These are phyloP conservation scores for Bryoerythrophyllum caledonicum DNA, from an alignment of 225 moss, liverwort and hornwort genomes.

Conservation along the genomic window DNA sequence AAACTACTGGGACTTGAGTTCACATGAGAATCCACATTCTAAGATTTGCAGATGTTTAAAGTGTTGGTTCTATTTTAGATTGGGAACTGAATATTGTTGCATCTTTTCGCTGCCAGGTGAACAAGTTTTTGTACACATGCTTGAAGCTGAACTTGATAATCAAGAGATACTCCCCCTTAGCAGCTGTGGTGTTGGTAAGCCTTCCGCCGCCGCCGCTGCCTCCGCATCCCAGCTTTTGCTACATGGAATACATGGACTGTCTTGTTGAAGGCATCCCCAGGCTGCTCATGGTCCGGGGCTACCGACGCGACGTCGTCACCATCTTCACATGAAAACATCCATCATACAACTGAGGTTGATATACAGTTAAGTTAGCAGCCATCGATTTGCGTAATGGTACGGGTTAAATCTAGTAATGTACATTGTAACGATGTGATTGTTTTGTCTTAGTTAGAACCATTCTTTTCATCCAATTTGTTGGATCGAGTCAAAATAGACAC, in stretches of 20 bases:
- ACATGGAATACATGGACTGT: slow-evolving; percentile 93
- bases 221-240: slow-evolving; percentile 77
- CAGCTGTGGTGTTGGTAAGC: slow-evolving; percentile 87
- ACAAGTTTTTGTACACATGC: slow-evolving; percentile 79
- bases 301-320: slow-evolving; percentile 87
- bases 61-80: too few relatives aligned
- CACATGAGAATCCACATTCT: too few relatives aligned
- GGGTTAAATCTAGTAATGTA: too few relatives aligned
- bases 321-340: slow-evolving; percentile 63
- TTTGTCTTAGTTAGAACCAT: slow-evolving; percentile 20
- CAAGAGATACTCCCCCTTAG: slow-evolving; percentile 67
- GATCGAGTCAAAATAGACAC: slow-evolving; percentile 25
- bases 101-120: slow-evolving; percentile 37
- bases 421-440: background rate
- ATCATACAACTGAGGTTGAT: too few relatives aligned
- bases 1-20: too few relatives aligned
- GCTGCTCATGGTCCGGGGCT: slow-evolving; percentile 88
- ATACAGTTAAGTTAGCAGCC: too few relatives aligned
- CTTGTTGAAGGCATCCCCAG: slow-evolving; percentile 77
- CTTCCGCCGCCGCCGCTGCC: slow-evolving; percentile 83
- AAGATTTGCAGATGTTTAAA: too few relatives aligned
- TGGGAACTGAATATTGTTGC: too few relatives aligned
- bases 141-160: slow-evolving; percentile 84
- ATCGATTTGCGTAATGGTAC: too few relatives aligned
- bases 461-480: slow-evolving; percentile 47